A percentile compares a stretch with the other conserved stretches of the same genome.
Conservation (phyloP, 2,329 filamentous ascomycete genomes). For the Dryadomyces quercivorus region DNA sequence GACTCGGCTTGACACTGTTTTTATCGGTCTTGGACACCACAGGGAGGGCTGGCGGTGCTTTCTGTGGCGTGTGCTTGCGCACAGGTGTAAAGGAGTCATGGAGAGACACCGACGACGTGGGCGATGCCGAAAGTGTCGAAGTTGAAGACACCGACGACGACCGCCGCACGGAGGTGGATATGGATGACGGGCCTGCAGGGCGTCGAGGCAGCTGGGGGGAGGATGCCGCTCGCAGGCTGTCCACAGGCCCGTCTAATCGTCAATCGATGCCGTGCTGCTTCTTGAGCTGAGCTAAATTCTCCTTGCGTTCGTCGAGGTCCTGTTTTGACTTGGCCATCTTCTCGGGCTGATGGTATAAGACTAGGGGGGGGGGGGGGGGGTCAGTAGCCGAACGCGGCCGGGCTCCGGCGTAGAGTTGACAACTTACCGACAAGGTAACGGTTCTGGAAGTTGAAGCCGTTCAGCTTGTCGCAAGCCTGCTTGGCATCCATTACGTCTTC, state of each 20-base stretch:
- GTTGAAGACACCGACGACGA: conserved; percentile 15
- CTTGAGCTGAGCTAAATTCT: conserved; percentile 97
- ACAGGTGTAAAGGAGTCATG: neutral
- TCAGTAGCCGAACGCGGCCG: neutral
- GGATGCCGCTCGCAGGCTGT: conserved; percentile 29
- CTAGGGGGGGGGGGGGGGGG: conserved; percentile 19
- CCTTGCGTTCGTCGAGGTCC: conserved; percentile 84
- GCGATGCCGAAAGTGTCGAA: conserved; percentile 21
- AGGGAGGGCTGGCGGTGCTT: conserved; percentile 8
- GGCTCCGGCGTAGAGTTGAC: neutral
- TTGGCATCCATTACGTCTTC: conserved; percentile 99
- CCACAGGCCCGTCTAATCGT: conserved; percentile 63
- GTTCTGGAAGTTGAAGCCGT: conserved; percentile 99
- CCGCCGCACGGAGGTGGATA: conserved; percentile 26
- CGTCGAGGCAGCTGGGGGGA: conserved; percentile 17
- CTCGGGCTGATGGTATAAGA: conserved; percentile 53
- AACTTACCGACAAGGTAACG: conserved; percentile 91
- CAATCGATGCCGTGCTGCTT: conserved; percentile 97
- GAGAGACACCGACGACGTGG: conserved; percentile 15
- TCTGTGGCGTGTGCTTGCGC: neutral
- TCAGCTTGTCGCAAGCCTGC: conserved; percentile 97
- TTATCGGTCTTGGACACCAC: neutral
- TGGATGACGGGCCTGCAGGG: conserved; percentile 51
- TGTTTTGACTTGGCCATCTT: conserved; percentile 74
- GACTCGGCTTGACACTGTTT: conserved; percentile 20